Conservation (phyloP, 768 basidiomycete genomes). For the Leccinum aurantiacum region DNA sequence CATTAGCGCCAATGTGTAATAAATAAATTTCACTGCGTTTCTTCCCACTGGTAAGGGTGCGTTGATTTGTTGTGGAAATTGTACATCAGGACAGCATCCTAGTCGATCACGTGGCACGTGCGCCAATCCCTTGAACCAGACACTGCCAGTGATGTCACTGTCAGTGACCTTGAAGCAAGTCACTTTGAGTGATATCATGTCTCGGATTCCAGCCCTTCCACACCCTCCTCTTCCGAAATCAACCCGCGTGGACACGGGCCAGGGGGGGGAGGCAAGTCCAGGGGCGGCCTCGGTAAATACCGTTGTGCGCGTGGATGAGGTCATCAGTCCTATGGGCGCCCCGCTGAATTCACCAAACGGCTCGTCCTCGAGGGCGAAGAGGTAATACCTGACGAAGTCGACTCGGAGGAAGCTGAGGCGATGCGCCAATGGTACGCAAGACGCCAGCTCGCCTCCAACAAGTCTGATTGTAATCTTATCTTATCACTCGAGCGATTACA, state of each 20-base stretch:
- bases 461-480: too few species aligned
- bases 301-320: constrained; percentile 69
- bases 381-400: constrained; percentile 27
- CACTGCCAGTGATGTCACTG: too few species aligned
- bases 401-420: constrained; percentile 49
- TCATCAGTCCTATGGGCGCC: constrained; percentile 51
- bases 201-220: too few species aligned
- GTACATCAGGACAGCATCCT: too few species aligned
- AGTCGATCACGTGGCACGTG: not conserved
- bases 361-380: constrained; percentile 62
- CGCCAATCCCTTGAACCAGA: not conserved
- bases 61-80: too few species aligned
- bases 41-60: too few species aligned
- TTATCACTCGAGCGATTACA: too few species aligned
- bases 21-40: too few species aligned
- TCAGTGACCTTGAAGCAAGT: too few species aligned
- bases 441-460: constrained; percentile 62
- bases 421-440: constrained; percentile 47
- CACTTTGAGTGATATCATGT: too few species aligned
- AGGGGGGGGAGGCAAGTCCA: constrained; percentile 53
- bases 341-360: constrained; percentile 63
- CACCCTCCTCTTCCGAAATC: too few species aligned
- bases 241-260: constrained; percentile 30
- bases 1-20: too few species aligned
- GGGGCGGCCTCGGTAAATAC: constrained; percentile 73